phyloP scores from a whole-genome alignment of 768 basidiomycete species.

The Mycena leptocephala region DNA sequence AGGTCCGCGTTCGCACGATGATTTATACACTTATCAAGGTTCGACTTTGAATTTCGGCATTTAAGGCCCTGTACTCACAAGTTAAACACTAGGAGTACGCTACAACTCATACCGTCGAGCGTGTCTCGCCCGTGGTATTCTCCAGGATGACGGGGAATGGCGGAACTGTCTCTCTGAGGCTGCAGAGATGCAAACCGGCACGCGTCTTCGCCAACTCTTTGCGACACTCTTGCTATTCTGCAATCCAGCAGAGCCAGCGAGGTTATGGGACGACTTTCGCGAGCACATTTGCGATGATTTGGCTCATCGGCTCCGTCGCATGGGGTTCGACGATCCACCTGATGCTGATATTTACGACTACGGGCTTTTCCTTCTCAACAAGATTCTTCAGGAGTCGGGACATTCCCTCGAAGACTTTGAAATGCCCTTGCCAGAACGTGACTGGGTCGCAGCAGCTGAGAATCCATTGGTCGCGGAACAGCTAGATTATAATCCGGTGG shows the following conservation, averaged over 20 bases:
- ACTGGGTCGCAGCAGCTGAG: neutral
- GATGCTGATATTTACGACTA: neutral
- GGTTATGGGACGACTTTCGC: neutral
- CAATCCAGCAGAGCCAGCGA: neutral
- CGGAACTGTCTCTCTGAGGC: slow-evolving; percentile 54
- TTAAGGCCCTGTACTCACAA: too few relatives aligned
- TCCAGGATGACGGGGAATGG: slow-evolving; percentile 62
- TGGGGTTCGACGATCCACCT: neutral
- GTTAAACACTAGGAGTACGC: neutral
- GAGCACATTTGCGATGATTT: neutral
- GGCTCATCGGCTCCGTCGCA: neutral
- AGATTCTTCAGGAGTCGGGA: neutral
- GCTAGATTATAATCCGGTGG: neutral
- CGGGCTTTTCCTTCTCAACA: neutral
- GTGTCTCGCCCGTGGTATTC: slow-evolving; percentile 48
- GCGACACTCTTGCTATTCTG: slow-evolving; percentile 40
- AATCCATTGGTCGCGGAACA: neutral
- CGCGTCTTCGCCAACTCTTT: too few relatives aligned
- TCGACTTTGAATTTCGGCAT: neutral
- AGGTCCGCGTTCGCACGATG: slow-evolving; percentile 38
- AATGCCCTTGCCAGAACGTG: neutral
- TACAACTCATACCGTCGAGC: slow-evolving; percentile 39
- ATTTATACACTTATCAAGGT: slow-evolving; percentile 19
- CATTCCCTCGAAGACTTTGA: slow-evolving; percentile 33
- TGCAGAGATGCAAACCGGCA: slow-evolving; percentile 46